Conservation (phyloP, 1,284 basidiomycete species). For the Melampsora larici-populina region DNA sequence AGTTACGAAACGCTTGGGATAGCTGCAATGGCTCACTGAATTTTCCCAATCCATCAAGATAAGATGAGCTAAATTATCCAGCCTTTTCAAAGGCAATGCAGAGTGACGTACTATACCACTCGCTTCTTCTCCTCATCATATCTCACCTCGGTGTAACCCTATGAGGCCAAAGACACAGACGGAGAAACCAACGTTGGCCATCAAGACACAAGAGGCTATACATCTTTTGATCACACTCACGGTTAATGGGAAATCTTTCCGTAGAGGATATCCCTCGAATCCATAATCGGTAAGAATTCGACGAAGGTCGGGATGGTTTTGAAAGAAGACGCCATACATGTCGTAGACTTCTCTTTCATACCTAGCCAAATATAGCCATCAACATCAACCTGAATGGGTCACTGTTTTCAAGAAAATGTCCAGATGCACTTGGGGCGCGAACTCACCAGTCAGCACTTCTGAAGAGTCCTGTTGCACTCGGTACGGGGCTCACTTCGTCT, state of each 20-base stretch:
- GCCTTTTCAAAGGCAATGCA: too few relatives aligned
- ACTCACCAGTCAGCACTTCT: conserved; percentile 82
- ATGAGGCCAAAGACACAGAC: neutral
- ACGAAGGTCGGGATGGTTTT: conserved; percentile 89
- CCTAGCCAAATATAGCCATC: conserved; percentile 13
- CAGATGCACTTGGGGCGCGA: neutral
- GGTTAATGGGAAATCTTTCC: conserved; percentile 96
- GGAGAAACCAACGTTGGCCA: too few relatives aligned
- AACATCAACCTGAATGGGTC: neutral
- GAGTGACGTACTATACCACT: conserved; percentile 68
- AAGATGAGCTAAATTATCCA: neutral
- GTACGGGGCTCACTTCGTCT: conserved; percentile 89
- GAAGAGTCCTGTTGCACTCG: conserved; percentile 75
- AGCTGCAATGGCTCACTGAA: conserved; percentile 81
- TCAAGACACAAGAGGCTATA: too few relatives aligned
- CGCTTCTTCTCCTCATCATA: conserved; percentile 99
- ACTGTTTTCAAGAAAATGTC: neutral
- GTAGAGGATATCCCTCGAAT: conserved; percentile 94
- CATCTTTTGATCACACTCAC: conserved; percentile 48
- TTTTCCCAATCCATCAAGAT: neutral
- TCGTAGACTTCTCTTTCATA: conserved; percentile 99
- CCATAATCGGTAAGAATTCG: conserved; percentile 98
- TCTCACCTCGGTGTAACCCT: conserved; percentile 90
- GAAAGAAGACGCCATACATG: conserved; percentile 95
- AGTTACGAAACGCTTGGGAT: conserved; percentile 97